phyloP scores from a whole-genome alignment of 2,329 filamentous ascomycete species.

The Talaromyces amestolkiae region DNA sequence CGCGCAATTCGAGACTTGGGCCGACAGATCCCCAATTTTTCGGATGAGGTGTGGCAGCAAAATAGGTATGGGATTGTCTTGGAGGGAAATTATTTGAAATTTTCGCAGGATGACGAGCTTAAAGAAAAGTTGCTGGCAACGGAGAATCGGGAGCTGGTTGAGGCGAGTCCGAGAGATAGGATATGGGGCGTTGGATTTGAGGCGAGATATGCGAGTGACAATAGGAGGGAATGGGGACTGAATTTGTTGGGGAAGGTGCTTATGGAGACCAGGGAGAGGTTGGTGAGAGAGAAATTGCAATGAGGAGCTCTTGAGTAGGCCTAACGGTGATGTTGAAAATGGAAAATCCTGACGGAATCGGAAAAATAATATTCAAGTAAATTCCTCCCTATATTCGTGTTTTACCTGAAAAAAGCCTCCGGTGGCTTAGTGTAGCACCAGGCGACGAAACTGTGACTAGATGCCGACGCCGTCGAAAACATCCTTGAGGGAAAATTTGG shows the following conservation, averaged over 20 bases:
- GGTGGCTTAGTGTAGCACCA: too few species aligned
- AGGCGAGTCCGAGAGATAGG: slow-evolving; percentile 37
- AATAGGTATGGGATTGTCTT: slow-evolving; percentile 31
- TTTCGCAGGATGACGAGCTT: slow-evolving; percentile 31
- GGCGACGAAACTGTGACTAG: too few species aligned
- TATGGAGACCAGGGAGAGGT: slow-evolving; percentile 33
- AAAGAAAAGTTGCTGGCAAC: slow-evolving; percentile 30
- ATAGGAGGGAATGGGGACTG: slow-evolving; percentile 31
- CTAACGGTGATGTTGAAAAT: too few species aligned
- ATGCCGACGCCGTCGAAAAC: too few species aligned
- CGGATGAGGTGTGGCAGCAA: slow-evolving; percentile 29
- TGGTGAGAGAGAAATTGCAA: slow-evolving; percentile 20
- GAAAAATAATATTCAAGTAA: too few species aligned
- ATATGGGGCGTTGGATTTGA: slow-evolving; percentile 38
- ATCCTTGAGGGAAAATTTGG: too few species aligned
- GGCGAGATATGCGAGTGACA: slow-evolving; percentile 29
- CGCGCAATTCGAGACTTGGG: slow-evolving; percentile 27
- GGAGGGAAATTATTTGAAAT: slow-evolving; percentile 34
- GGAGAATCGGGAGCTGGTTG: slow-evolving; percentile 31
- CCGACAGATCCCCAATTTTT: slow-evolving; percentile 33
- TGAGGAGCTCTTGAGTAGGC: background rate
- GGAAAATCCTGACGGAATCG: too few species aligned
- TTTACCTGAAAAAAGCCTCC: too few species aligned
- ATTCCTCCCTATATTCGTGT: too few species aligned
- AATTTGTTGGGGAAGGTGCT: slow-evolving; percentile 35